Base-by-base conservation (phyloP, 2,329 filamentous ascomycete species). In the Chaetomium strumarium region DNA sequence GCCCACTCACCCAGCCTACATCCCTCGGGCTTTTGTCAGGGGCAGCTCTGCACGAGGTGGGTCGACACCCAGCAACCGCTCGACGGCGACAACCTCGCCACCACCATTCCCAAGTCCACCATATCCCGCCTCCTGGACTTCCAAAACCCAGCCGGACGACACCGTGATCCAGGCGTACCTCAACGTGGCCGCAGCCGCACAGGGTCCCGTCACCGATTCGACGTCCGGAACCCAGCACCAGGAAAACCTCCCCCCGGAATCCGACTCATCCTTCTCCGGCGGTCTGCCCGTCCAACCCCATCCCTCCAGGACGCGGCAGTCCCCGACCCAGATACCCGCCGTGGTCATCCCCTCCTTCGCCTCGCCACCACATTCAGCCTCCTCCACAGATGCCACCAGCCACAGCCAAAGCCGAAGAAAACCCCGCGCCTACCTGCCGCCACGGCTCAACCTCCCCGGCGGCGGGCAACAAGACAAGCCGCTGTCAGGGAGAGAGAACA, bases 1-100 rank as follows among this genome's bases (percentile, higher is more conserved):
- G 39, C 76, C 76, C 0, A 67, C 74, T 0, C 77, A 79, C 53
- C 72, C 71, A 0, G 76, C 76, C 0, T 79, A 79, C 46, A 68
- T 76, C 17, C 72, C 73, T 1, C 66, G 65, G 5, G 63, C 67
- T 8, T 53, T 68, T 14, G 55, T 66, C 39, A 48, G 61, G 13
- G 58, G 58, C 4, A 44, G 43, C 12, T 17, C 51, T 13, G 49
- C 59, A 37, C 49, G 61, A 12, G 58, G 58, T 3, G 44, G 43
- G 10, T 17, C 51, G 11, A 51, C 59, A 37, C 57, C 55, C 11
- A 53, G 51, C 53, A 45, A 44, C 55, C 44, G 44, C 40, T 57
- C 50, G 24, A 31, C 31, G 24, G 29, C 52, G 31, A 49, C 55
- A 34, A 42, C 39, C 37, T 49, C 45, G 13, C 55, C 47, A 31